Evolutionary conservation across 1,284 basidiomycete genomes (phyloP).

Genomic region (Trametes hirsuta): DNA sequence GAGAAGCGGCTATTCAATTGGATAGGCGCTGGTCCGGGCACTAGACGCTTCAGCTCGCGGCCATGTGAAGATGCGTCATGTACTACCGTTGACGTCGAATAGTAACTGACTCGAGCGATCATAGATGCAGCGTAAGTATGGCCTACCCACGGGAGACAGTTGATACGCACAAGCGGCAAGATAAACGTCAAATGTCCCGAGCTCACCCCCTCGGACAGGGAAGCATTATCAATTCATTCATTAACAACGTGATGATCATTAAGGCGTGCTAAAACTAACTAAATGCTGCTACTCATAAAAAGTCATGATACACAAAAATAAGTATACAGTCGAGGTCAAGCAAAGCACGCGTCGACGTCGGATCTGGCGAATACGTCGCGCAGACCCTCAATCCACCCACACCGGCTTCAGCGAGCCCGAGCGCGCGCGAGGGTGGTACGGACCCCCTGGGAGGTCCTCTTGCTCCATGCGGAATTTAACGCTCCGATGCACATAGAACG

Average conservation of each 20-base stretch:
- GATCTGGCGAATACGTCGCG: not conserved
- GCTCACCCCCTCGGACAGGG: not conserved
- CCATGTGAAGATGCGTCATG: not conserved
- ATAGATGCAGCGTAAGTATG: too few species aligned
- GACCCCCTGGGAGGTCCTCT: conserved; percentile 37
- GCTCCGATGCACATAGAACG: conserved; percentile 49
- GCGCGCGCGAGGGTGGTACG: conserved; percentile 43
- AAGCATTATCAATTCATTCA: not conserved
- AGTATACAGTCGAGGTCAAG: not conserved
- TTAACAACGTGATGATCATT: conserved; percentile 7
- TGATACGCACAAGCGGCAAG: not conserved
- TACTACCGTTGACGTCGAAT: too few species aligned
- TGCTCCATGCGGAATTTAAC: conserved; percentile 52
- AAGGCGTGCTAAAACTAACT: not conserved
- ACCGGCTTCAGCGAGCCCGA: conserved; percentile 24
- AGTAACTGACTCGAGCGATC: too few species aligned
- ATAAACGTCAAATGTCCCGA: too few species aligned
- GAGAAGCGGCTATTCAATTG: not conserved
- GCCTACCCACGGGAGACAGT: not conserved
- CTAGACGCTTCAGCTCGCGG: not conserved
- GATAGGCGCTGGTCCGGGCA: not conserved
- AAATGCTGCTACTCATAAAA: not conserved
- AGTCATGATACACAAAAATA: conserved; percentile 4
- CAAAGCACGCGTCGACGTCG: not conserved
- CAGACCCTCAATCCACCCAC: conserved; percentile 33